A percentile compares a stretch with the other conserved stretches of the same genome.
Conservation (phyloP, 208 protist genomes). For the Leishmania lainsoni region DNA sequence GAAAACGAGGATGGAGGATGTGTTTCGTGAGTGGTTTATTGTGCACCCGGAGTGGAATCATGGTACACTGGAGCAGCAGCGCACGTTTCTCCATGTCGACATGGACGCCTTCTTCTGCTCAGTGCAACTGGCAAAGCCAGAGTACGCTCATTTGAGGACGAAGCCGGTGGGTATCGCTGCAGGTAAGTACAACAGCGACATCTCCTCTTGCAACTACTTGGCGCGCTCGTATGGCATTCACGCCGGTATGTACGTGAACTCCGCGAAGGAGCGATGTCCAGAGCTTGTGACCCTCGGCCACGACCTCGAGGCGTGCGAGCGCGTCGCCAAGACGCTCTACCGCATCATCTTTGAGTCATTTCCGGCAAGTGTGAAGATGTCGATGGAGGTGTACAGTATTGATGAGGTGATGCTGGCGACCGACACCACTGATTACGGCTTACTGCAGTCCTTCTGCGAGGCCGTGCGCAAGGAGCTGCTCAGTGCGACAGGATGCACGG, state of each 20-base stretch:
- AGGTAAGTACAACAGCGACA: slow-evolving; percentile 86
- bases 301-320: slow-evolving; percentile 83
- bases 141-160: slow-evolving; percentile 72
- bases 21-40: slow-evolving; percentile 62
- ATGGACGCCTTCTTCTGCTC: slow-evolving; percentile 97
- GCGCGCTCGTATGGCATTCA: slow-evolving; percentile 83
- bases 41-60: slow-evolving; percentile 77
- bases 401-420: slow-evolving; percentile 89
- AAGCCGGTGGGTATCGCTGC: slow-evolving; percentile 90
- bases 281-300: slow-evolving; percentile 89
- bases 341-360: slow-evolving; percentile 74
- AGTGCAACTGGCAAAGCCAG: slow-evolving; percentile 82
- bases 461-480: slow-evolving; percentile 59
- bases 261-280: slow-evolving; percentile 84
- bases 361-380: slow-evolving; percentile 50
- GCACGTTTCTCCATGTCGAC: slow-evolving; percentile 88
- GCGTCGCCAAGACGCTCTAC: slow-evolving; percentile 70
- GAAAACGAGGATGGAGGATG: slow-evolving; percentile 78
- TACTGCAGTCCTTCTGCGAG: slow-evolving; percentile 52
- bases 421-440: slow-evolving; percentile 62
- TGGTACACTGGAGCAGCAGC: slow-evolving; percentile 55
- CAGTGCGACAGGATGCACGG: slow-evolving; percentile 67
- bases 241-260: slow-evolving; percentile 92
- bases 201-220: slow-evolving; percentile 94
- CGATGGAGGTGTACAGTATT: slow-evolving; percentile 88